Conservation (phyloP, 495 filamentous ascomycete genomes). For the Amniculicola lignicola region DNA sequence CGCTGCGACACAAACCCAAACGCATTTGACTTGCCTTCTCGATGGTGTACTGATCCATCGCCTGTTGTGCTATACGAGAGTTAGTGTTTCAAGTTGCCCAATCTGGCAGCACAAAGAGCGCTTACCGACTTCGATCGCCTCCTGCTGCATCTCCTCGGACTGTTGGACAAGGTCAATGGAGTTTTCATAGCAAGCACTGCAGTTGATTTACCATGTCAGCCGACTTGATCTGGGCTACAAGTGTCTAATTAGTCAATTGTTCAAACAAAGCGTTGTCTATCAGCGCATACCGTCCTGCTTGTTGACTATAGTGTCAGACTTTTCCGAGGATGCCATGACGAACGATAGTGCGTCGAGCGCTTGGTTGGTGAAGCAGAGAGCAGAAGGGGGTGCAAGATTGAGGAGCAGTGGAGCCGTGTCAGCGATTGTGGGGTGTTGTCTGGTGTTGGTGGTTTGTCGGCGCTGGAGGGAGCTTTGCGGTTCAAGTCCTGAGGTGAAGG, state of each 20-base stretch:
- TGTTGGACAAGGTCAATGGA: constrained; percentile 37
- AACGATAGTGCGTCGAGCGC: too few relatives aligned
- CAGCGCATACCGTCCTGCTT: constrained; percentile 68
- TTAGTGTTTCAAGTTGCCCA: constrained; percentile 12
- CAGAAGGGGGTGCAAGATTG: too few relatives aligned
- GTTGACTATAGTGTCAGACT: constrained; percentile 45
- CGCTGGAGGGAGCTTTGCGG: too few relatives aligned
- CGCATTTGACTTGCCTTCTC: constrained; percentile 66
- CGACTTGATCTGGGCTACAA: constrained; percentile 86
- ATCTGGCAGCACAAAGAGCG: neutral
- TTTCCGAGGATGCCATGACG: constrained; percentile 44
- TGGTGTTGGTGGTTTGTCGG: too few relatives aligned
- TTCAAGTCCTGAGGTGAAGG: too few relatives aligned
- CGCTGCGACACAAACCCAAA: neutral
- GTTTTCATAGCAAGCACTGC: neutral
- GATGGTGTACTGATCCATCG: constrained; percentile 86
- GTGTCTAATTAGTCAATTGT: constrained; percentile 37
- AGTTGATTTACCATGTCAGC: constrained; percentile 79
- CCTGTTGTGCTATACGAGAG: constrained; percentile 70
- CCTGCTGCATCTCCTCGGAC: constrained; percentile 96
- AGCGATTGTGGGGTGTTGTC: too few relatives aligned
- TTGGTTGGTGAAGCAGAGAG: too few relatives aligned
- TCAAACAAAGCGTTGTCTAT: too few relatives aligned
- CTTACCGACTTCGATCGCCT: constrained; percentile 91
- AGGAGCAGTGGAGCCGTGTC: too few relatives aligned